Evolutionary conservation across 495 filamentous ascomycete genomes (phyloP).

Genomic region (Penicillium psychrofluorescens): DNA sequence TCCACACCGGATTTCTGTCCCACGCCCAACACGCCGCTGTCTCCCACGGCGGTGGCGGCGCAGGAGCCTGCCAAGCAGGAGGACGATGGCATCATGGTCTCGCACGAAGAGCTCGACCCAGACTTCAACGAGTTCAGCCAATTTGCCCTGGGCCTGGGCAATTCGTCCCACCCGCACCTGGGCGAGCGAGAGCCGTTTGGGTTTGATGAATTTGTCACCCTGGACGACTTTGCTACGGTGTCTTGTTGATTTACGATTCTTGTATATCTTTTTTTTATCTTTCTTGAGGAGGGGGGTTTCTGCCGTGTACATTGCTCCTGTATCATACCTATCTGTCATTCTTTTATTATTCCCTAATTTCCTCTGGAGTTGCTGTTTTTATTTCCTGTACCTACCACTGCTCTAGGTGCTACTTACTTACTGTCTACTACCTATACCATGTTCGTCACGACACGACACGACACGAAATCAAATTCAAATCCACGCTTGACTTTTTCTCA

Average conservation of each 20-base stretch:
- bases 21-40: conserved; percentile 29
- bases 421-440: too few species aligned
- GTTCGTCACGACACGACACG: too few species aligned
- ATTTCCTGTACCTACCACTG: too few species aligned
- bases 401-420: too few species aligned
- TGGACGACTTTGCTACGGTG: conserved; percentile 29
- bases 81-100: conserved; percentile 15
- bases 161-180: conserved; percentile 4
- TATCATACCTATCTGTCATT: conserved; percentile 12
- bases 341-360: too few species aligned
- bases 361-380: too few species aligned
- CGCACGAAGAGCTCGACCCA: conserved; percentile 21
- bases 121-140: conserved; percentile 33
- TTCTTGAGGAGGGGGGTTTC: conserved; percentile 1
- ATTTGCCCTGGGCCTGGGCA: conserved; percentile 26
- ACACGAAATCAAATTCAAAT: too few species aligned
- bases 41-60: conserved; percentile 15
- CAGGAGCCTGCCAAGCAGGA: conserved; percentile 7
- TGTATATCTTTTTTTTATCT: conserved; percentile 1
- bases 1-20: conserved; percentile 32
- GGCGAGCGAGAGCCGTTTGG: conserved; percentile 19
- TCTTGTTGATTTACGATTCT: conserved; percentile 15
- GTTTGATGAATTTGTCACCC: conserved; percentile 28
- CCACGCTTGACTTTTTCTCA: too few species aligned
- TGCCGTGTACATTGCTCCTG: conserved; percentile 17